phyloP scores from a whole-genome alignment of 2,329 filamentous ascomycete genomes.

The Fusarium irregulare region DNA sequence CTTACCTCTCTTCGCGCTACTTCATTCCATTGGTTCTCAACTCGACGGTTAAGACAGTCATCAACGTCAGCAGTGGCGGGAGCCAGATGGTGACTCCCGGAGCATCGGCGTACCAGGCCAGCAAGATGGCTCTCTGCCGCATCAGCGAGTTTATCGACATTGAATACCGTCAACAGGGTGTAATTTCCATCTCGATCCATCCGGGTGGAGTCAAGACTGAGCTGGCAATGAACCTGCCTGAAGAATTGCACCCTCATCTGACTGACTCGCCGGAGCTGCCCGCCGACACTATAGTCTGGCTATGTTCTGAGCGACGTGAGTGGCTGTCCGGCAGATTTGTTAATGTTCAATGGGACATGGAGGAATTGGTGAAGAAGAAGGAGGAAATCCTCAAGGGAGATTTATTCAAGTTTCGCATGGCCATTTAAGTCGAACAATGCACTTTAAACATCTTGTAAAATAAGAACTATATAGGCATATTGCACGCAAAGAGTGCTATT shows the following conservation, averaged over 20 bases:
- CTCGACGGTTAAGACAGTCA: conserved; percentile 53
- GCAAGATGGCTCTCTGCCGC: neutral
- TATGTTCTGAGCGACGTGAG: neutral
- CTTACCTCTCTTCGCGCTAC: conserved; percentile 56
- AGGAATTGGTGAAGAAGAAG: neutral
- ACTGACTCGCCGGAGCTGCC: neutral
- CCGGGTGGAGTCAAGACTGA: neutral
- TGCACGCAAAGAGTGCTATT: neutral
- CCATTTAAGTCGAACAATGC: neutral
- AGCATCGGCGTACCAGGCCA: neutral
- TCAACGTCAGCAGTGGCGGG: conserved; percentile 57
- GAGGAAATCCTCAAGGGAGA: neutral
- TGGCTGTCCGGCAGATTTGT: neutral
- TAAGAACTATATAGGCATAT: neutral
- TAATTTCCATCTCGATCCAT: neutral
- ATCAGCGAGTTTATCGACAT: conserved; percentile 1
- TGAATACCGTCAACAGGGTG: neutral
- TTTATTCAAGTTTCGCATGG: neutral
- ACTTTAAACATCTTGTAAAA: neutral
- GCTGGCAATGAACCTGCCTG: neutral
- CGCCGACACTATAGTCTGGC: conserved; percentile 2
- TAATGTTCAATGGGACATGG: conserved; percentile 1
- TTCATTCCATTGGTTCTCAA: conserved; percentile 62
- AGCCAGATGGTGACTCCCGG: neutral
- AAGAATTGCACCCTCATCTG: neutral